A percentile compares a stretch with the other conserved stretches of the same genome.
Evolutionary conservation across 2,329 filamentous ascomycete genomes (phyloP).

Genomic region (Aspergillus pseudoviridinutans): DNA sequence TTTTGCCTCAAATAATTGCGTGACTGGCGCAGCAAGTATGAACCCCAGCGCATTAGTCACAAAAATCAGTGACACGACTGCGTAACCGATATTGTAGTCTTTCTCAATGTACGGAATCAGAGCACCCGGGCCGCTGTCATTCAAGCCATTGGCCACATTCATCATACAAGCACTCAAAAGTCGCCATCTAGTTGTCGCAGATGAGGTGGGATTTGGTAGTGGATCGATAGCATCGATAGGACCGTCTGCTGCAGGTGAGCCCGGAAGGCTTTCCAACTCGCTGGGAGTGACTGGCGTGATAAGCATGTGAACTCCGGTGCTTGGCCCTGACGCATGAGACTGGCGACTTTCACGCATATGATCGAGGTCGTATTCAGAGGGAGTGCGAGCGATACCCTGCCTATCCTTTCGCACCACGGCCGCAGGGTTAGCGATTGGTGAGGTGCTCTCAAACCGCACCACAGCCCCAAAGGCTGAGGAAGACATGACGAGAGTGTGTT

Average conservation of each 20-base stretch:
- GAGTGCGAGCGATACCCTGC: conserved; percentile 16
- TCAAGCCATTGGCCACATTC: conserved; percentile 67
- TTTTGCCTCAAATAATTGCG: conserved; percentile 59
- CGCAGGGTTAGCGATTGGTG: conserved; percentile 34
- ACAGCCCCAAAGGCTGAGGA: conserved; percentile 35
- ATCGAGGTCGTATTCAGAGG: conserved; percentile 20
- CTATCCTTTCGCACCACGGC: conserved; percentile 31
- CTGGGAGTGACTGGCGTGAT: conserved; percentile 11
- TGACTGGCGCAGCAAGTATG: conserved; percentile 65
- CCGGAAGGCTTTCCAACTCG: conserved; percentile 24
- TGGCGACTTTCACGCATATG: conserved; percentile 10
- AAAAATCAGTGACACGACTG: conserved; percentile 76
- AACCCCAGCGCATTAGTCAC: conserved; percentile 74
- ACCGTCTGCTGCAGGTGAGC: conserved; percentile 13
- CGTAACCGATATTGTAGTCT: conserved; percentile 73
- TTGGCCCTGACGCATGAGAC: not conserved
- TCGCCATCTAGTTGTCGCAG: conserved; percentile 59
- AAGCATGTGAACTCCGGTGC: conserved; percentile 7
- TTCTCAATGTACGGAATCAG: conserved; percentile 76
- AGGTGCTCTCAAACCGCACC: conserved; percentile 40
- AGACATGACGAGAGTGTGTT: conserved; percentile 27
- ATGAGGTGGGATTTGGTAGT: conserved; percentile 6
- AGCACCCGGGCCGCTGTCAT: conserved; percentile 71
- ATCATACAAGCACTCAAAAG: conserved; percentile 62
- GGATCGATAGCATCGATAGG: conserved; percentile 27